Evolutionary conservation across 2,329 filamentous ascomycete species (phyloP), one percentile per base, ranked within the genome.

Genomic region (Trichoderma simmonsii): DNA sequence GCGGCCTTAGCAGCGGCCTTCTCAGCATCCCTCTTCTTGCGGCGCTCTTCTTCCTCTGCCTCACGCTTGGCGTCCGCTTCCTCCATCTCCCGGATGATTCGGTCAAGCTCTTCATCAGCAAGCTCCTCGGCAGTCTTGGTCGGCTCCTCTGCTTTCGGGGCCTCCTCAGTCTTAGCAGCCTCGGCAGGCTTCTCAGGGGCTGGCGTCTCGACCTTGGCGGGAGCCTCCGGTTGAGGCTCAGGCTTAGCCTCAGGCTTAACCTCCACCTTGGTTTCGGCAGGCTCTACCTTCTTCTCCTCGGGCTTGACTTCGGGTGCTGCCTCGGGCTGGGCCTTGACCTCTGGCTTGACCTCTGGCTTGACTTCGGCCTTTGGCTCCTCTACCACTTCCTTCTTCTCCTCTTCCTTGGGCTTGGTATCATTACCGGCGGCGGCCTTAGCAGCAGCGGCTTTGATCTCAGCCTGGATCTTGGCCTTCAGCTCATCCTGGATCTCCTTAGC

Each of bases 401-500:
- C 77, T 30, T 77, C 74, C 73, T 77, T 77, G 15, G 78, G 73
- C 74, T 80, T 80, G n/a, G 74, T 73, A 21, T 76, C 74, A 26
- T 77, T 80, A 68, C 82, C 81, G 2, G 85, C 85, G 70, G 90
- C 89, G 67, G 88, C 88, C 79, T 91, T 89, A 14, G 56, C 56
- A 12, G 18, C 56, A 7, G 56, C 56, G 26, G 26, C 56, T 28
- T 59, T 30, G 12, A 60, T 60, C 56, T 60, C 56, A 32, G 56
- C 56, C 28, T 60, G 56, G 79, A 97, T 91, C 79, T 93, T 91
- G 80, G 92, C 90, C 81, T 92, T 92, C 78, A 95, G 92, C 82
- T 97, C 94, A 75, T 93, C 89, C 72, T 91, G 91, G 74, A 93
- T 93, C 82, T 97, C 92, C 80, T 95, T 92, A 43, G 89, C 88